phyloP scores from a whole-genome alignment of 1,284 basidiomycete species.

The Termitomyces sp. region DNA sequence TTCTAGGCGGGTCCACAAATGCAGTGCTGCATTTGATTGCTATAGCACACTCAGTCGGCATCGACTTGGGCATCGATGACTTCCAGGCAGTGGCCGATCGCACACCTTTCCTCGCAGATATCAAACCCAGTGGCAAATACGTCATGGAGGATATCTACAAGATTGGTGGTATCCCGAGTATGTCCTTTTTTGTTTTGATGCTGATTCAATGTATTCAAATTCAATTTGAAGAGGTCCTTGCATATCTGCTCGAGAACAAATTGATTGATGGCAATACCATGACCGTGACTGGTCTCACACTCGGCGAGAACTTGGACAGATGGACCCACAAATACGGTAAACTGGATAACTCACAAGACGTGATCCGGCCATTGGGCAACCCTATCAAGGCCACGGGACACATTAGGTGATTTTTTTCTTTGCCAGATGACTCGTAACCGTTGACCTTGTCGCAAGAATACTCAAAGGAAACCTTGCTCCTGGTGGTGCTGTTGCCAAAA shows the following conservation, averaged over 20 bases:
- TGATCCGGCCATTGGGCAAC: constrained; percentile 78
- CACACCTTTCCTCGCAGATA: constrained; percentile 83
- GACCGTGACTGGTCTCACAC: constrained; percentile 84
- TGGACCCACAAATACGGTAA: constrained; percentile 80
- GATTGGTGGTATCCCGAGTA: constrained; percentile 85
- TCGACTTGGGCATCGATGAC: constrained; percentile 79
- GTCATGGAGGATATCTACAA: constrained; percentile 89
- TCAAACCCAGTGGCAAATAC: constrained; percentile 89
- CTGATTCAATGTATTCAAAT: neutral
- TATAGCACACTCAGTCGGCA: constrained; percentile 83
- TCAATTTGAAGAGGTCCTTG: constrained; percentile 62
- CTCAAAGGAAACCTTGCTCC: constrained; percentile 87
- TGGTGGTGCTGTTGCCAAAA: constrained; percentile 90
- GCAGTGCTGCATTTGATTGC: constrained; percentile 90
- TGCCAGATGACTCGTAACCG: neutral
- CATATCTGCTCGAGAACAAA: constrained; percentile 77
- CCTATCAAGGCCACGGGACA: constrained; percentile 91
- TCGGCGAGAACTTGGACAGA: constrained; percentile 84
- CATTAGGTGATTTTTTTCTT: constrained; percentile 53
- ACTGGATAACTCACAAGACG: constrained; percentile 67
- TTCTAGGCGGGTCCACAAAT: constrained; percentile 91
- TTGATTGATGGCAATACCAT: constrained; percentile 81
- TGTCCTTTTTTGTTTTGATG: constrained; percentile 23
- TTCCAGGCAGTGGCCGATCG: constrained; percentile 84
- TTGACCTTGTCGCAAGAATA: constrained; percentile 43